phyloP scores from a whole-genome alignment of 2,329 filamentous ascomycete genomes.

The Dactylellina haptotyla region DNA sequence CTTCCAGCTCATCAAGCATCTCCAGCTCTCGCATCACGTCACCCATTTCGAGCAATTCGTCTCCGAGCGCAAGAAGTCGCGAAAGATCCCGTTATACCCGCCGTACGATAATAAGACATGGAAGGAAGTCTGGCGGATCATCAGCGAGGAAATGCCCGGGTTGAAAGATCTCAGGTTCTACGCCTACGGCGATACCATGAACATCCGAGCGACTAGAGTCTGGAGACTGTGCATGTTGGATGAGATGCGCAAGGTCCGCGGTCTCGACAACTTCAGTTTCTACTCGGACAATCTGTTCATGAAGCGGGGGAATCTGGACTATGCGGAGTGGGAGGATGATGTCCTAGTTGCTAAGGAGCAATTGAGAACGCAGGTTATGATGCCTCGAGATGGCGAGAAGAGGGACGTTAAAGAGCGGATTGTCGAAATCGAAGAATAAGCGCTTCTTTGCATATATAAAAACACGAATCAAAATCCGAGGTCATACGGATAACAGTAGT shows the following conservation, averaged over 20 bases:
- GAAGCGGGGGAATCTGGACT: slow-evolving; percentile 50
- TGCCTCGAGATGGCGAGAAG: slow-evolving; percentile 22
- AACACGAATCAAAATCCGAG: neutral
- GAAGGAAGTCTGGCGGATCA: slow-evolving; percentile 51
- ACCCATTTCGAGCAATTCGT: slow-evolving; percentile 53
- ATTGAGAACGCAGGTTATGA: slow-evolving; percentile 37
- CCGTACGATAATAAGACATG: slow-evolving; percentile 52
- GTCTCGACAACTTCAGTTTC: slow-evolving; percentile 45
- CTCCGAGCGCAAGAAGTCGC: slow-evolving; percentile 40
- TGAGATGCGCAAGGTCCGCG: slow-evolving; percentile 46
- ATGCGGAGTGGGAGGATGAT: slow-evolving; percentile 51
- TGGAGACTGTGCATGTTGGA: slow-evolving; percentile 52
- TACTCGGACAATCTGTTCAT: slow-evolving; percentile 51
- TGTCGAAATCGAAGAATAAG: slow-evolving; percentile 22
- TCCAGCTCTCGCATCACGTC: slow-evolving; percentile 43
- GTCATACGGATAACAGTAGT: neutral
- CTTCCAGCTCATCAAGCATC: slow-evolving; percentile 45
- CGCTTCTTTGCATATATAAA: neutral
- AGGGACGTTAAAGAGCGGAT: slow-evolving; percentile 14
- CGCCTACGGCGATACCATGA: slow-evolving; percentile 39
- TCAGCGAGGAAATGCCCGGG: slow-evolving; percentile 44
- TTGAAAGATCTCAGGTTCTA: slow-evolving; percentile 43
- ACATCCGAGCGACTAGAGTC: slow-evolving; percentile 42
- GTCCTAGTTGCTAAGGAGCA: slow-evolving; percentile 46
- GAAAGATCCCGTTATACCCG: slow-evolving; percentile 50